These are phyloP conservation scores for Psophocarpus tetragonolobus DNA, from an alignment of 306 rosid species.

Conservation along the genomic window DNA sequence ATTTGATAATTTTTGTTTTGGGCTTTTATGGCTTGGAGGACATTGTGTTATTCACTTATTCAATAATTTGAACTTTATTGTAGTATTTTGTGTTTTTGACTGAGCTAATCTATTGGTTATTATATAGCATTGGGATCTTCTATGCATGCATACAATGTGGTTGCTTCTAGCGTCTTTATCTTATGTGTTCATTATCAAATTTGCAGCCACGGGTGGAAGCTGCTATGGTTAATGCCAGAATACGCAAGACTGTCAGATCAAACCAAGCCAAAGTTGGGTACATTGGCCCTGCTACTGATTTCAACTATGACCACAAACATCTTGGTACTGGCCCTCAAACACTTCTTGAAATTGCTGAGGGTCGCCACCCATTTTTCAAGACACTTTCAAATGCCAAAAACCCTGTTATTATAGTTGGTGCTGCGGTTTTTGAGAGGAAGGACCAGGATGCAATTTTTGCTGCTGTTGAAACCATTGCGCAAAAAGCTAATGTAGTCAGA, in stretches of 20 bases:
- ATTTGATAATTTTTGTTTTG: constrained; percentile 14
- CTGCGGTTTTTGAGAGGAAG: constrained; percentile 81
- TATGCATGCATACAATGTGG: constrained; percentile 10
- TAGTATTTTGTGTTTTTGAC: background rate
- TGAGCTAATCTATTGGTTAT: constrained; percentile 2
- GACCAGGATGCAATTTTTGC: constrained; percentile 87
- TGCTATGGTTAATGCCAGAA: constrained; percentile 98
- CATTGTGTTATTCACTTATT: constrained; percentile 5
- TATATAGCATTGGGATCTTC: background rate
- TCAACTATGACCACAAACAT: constrained; percentile 80
- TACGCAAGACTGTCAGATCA: constrained; percentile 77
- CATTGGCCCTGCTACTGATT: constrained; percentile 77
- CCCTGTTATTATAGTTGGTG: constrained; percentile 87
- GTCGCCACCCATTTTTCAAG: constrained; percentile 74
- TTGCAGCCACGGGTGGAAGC: constrained; percentile 98
- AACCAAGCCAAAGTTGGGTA: constrained; percentile 88
- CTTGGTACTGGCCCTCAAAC: constrained; percentile 89
- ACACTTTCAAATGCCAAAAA: constrained; percentile 72
- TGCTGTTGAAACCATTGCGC: constrained; percentile 64
- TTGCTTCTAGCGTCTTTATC: constrained; percentile 34
- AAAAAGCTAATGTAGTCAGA: constrained; percentile 63
- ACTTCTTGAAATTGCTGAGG: constrained; percentile 80
- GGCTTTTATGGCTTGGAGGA: background rate
- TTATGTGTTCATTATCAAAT: constrained; percentile 32
- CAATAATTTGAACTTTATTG: background rate